Base-by-base conservation (phyloP, 768 basidiomycete genomes). In the Gelatoporia subvermispora region DNA sequence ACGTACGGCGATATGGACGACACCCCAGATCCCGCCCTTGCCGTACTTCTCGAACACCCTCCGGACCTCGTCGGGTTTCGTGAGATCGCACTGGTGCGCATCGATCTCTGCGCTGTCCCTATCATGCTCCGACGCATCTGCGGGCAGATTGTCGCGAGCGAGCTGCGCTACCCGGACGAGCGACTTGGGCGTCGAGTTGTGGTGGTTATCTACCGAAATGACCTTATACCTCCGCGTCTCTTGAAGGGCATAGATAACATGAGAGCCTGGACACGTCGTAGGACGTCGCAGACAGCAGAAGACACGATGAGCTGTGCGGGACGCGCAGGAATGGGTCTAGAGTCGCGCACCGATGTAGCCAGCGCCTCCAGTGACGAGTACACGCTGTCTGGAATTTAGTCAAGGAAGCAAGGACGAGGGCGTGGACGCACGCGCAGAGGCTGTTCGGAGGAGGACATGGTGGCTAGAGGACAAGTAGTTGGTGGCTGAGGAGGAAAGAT, bases 21-120 rank as follows among this genome's bases (percentile, higher is more conserved):
- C 92, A 43, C 94, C 96, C 90, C 93, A 97, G 53, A 99, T 89
- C 3, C 90, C 90, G 17, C 89, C 90, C 60, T 89, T 85, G 45
- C 81, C 82, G 65, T 95, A 95, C 53, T 79, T 76, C 49, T 85
- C 79, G 53, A 98, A 98, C 8, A 98, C 81, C 15, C 72, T 69
- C 48, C 83, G 78, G 51, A 98, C 76, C 59, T 91, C 76, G 2
- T 78, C 79, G 22, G 77, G 71, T 42, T 77, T 74, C 11, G 87
- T 90, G 49, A 98, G 72, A 69, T 98, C 93, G 56, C 80, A 85
- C 7, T 68, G 63, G 64, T 82, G 65, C 16, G 76, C 68, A 53
- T 93, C 88, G 51, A 96, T 81, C 57, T 82, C 76, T 4, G 84
- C 77, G 63, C 82, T 87, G 49, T 84, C 77, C 53, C 77, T 76